Evolutionary conservation across 352 stramenopile genomes (phyloP).

Genomic region (Globisporangium apiculatum): DNA sequence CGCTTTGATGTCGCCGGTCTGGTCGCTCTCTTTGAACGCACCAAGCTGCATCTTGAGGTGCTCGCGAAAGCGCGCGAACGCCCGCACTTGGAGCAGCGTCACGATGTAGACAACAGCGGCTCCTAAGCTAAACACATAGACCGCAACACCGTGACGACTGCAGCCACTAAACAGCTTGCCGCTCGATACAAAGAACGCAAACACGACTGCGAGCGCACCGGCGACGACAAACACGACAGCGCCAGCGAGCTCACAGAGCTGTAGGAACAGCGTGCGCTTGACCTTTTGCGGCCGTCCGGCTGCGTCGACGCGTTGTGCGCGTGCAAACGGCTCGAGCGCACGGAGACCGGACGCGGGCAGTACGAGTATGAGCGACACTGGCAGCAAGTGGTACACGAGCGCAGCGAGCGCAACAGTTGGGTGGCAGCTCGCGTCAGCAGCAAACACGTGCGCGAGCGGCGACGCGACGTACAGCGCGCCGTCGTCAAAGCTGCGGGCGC

Average conservation of each 20-base stretch:
- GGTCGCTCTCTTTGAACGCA: constrained; percentile 74
- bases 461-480: constrained; percentile 37
- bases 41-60: constrained; percentile 82
- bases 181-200: constrained; percentile 55
- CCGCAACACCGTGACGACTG: constrained; percentile 24
- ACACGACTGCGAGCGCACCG: constrained; percentile 47
- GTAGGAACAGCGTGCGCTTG: constrained; percentile 62
- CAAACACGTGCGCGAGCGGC: constrained; percentile 47
- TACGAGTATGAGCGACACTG: constrained; percentile 43
- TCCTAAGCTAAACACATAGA: constrained; percentile 37
- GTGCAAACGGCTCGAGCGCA: constrained; percentile 68
- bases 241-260: constrained; percentile 56
- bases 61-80: constrained; percentile 53
- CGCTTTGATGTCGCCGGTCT: constrained; percentile 61
- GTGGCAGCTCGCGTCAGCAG: constrained; percentile 59
- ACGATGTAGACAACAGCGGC: constrained; percentile 49
- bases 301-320: constrained; percentile 25
- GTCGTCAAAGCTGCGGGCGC: constrained; percentile 23
- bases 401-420: constrained; percentile 75
- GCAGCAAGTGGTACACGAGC: constrained; percentile 57
- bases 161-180: constrained; percentile 50
- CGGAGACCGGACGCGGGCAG: constrained; percentile 49
- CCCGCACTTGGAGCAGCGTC: constrained; percentile 52
- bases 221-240: constrained; percentile 50
- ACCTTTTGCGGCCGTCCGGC: constrained; percentile 51